Evolutionary conservation across 2,329 filamentous ascomycete genomes (phyloP), one percentile per base, ranked within the genome.

Genomic region (Penicillium capsulatum): DNA sequence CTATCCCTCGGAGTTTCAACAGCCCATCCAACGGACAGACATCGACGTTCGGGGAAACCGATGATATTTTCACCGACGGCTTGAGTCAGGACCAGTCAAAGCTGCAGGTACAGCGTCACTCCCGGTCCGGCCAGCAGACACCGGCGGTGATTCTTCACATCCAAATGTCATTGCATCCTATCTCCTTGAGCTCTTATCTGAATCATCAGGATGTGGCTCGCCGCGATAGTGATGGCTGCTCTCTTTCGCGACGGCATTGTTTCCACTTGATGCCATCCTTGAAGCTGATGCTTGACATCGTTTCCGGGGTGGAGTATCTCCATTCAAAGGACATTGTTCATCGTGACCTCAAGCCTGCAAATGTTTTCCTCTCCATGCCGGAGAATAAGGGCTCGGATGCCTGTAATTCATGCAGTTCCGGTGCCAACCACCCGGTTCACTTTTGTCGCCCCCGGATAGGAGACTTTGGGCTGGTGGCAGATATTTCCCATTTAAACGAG

Each of bases 301-400:
- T 83, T 1, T 74, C 79, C 7, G 81, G 81, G 1, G 73, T 84
- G 3, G 72, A 80, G 41, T 84, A 85, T 51, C 68, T 84, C 2
- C 81, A 85, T 50, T 63, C 67, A 0, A 70, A 78, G 42, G 70
- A 71, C 4, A 75, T 84, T 33, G 72, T 83, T 0, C 81, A 85
- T 51, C 76, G 81, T 7, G 81, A 85, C 53, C 67, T 85, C 15
- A 85, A 85, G 52, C 81, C 81, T 0, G 77, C 75, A 3, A 85
- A 85, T 48, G 76, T 85, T 17, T 83, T 85, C 59, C 65, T 85
- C 0, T 76, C 75, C 2, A 64, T 66, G 1, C 59, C 69, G 3
- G 70, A 74, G 13, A 70, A 66, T 14, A 64, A 74, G n/a, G 63
- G 75, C 30, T 52, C 74, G 1, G 63, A 66, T 1, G 58, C 50